Percentiles rank a stretch among this genome's conserved stretches.
These are phyloP conservation scores for Trichosanthes cucumerina DNA, from an alignment of 306 rosid genomes.

Conservation along the genomic window DNA sequence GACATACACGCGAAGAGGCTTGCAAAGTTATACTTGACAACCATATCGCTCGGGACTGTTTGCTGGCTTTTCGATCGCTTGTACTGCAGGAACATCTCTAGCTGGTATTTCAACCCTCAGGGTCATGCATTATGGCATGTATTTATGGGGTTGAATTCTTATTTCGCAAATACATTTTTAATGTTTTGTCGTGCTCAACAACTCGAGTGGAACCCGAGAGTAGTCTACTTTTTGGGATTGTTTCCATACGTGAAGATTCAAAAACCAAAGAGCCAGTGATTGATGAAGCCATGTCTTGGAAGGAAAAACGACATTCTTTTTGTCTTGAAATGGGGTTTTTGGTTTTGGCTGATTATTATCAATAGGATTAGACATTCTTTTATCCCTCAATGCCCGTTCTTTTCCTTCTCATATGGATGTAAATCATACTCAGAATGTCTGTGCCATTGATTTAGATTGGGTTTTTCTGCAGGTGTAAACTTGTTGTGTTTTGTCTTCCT, in stretches of 20 bases:
- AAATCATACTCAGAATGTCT: conserved; percentile 6
- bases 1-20: conserved; percentile 51
- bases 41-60: conserved; percentile 40
- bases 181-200: conserved; percentile 88
- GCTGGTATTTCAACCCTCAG: conserved; percentile 55
- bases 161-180: conserved; percentile 73
- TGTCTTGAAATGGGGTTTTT: conserved; percentile 1
- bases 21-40: conserved; percentile 45
- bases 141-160: conserved; percentile 62
- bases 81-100: conserved; percentile 54
- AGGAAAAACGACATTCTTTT: conserved; percentile 10
- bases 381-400: neutral
- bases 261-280: conserved; percentile 56
- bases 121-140: conserved; percentile 85
- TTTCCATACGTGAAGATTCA: conserved; percentile 66
- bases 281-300: neutral
- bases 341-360: neutral
- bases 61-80: conserved; percentile 53
- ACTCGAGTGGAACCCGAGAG: conserved; percentile 54
- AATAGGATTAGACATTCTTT: conserved; percentile 14
- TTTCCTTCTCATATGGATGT: conserved; percentile 7
- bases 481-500: neutral
- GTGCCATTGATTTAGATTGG: conserved; percentile 10
- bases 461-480: conserved; percentile 2
- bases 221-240: conserved; percentile 43